phyloP scores from a whole-genome alignment of 176 grass and related monocot genomes.

The barley (Hordeum vulgare) region DNA sequence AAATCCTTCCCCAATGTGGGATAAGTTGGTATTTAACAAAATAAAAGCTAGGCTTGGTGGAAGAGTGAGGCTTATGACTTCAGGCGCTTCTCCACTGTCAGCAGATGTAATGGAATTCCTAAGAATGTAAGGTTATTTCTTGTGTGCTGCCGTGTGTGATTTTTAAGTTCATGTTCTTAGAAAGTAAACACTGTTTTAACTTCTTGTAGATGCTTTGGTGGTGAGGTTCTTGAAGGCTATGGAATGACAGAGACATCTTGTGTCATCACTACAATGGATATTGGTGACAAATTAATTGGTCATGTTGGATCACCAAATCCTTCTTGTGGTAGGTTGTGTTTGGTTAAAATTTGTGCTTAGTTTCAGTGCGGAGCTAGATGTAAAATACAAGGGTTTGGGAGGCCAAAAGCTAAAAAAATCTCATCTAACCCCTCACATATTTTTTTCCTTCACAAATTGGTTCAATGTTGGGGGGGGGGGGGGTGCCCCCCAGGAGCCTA shows the following conservation, averaged over 20 bases:
- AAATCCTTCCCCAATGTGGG: slow-evolving; percentile 89
- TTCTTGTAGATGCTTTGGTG: slow-evolving; percentile 70
- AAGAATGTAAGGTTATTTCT: slow-evolving; percentile 64
- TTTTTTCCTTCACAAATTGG: too few relatives aligned
- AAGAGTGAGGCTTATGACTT: slow-evolving; percentile 73
- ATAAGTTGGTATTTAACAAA: slow-evolving; percentile 97
- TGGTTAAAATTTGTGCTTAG: neutral
- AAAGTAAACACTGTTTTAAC: neutral
- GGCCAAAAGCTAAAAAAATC: too few relatives aligned
- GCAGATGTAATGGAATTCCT: slow-evolving; percentile 92
- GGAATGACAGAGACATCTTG: slow-evolving; percentile 99
- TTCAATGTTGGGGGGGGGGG: too few relatives aligned
- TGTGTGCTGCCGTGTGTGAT: neutral
- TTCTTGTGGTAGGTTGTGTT: slow-evolving; percentile 56
- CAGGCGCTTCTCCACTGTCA: slow-evolving; percentile 93
- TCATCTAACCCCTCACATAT: too few relatives aligned
- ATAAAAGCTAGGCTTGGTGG: slow-evolving; percentile 92
- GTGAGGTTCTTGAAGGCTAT: slow-evolving; percentile 84
- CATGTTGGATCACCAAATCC: slow-evolving; percentile 95
- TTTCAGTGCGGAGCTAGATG: too few relatives aligned
- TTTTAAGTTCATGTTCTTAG: slow-evolving; percentile 14
- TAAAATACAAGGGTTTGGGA: too few relatives aligned
- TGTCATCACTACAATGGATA: slow-evolving; percentile 68
- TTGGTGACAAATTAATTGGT: slow-evolving; percentile 61
- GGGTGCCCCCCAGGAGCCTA: too few relatives aligned